These are phyloP conservation scores for Apiosordaria backusii DNA, from an alignment of 495 filamentous ascomycete species.

Conservation along the genomic window DNA sequence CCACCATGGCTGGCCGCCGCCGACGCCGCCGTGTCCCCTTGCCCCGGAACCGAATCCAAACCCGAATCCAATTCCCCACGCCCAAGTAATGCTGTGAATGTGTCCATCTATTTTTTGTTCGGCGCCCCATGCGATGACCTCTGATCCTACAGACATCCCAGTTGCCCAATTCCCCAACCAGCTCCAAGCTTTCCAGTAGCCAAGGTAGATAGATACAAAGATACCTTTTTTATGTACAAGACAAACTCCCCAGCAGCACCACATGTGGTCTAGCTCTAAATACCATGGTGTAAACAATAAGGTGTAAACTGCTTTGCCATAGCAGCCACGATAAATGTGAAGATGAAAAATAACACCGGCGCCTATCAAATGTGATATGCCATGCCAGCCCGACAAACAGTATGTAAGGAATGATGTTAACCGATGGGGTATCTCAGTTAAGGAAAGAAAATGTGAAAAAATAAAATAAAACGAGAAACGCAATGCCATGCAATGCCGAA, in stretches of 20 bases:
- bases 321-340: neutral
- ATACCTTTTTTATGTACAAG: neutral
- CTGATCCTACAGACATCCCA: neutral
- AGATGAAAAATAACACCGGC: neutral
- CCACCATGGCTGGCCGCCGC: neutral
- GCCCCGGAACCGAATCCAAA: neutral
- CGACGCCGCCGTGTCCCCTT: neutral
- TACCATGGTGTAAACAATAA: neutral
- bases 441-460: constrained; percentile 11
- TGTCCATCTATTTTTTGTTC: neutral
- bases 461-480: constrained; percentile 4
- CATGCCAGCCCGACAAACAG: neutral
- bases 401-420: constrained; percentile 18
- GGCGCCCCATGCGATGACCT: neutral
- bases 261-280: neutral
- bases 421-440: constrained; percentile 27
- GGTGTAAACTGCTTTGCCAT: neutral
- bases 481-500: neutral
- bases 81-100: neutral
- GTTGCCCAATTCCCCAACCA: neutral
- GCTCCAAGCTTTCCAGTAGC: neutral
- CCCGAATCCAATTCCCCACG: neutral
- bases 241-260: neutral
- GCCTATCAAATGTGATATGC: constrained; percentile 3
- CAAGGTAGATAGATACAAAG: neutral